Conservation (phyloP, 2,329 filamentous ascomycete genomes). For the Cadophora malorum region DNA sequence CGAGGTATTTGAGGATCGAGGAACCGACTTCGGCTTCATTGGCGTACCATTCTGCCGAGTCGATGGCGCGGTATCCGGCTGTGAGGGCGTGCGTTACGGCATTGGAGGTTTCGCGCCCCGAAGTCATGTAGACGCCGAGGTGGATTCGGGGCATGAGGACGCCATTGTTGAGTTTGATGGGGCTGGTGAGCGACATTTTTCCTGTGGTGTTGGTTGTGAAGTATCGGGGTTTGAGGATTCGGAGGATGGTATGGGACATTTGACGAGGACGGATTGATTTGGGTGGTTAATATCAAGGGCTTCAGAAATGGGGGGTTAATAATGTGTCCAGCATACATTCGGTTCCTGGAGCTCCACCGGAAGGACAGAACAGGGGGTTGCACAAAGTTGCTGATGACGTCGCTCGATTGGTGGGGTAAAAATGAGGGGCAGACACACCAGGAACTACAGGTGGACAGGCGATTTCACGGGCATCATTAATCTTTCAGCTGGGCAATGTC, state of each 20-base stretch:
- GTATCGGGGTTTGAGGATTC: not conserved
- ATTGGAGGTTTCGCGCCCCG: slow-evolving; percentile 62
- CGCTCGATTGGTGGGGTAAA: slow-evolving; percentile 13
- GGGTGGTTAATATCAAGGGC: not conserved
- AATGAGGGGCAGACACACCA: not conserved
- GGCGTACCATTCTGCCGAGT: slow-evolving; percentile 62
- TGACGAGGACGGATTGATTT: not conserved
- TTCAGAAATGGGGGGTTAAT: not conserved
- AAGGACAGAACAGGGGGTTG: not conserved
- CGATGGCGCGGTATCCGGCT: slow-evolving; percentile 60
- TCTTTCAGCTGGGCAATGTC: too few species aligned
- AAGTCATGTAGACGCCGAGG: slow-evolving; percentile 76
- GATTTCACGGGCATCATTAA: too few species aligned
- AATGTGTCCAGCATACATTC: not conserved
- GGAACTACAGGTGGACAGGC: too few species aligned
- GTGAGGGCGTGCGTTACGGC: slow-evolving; percentile 54
- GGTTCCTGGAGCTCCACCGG: not conserved
- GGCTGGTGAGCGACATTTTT: slow-evolving; percentile 28
- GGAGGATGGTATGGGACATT: slow-evolving; percentile 7
- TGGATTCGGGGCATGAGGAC: slow-evolving; percentile 73
- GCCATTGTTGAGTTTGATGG: slow-evolving; percentile 65
- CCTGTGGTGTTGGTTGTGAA: slow-evolving; percentile 24
- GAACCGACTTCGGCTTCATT: slow-evolving; percentile 76
- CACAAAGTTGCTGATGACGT: slow-evolving; percentile 20
- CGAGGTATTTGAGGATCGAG: slow-evolving; percentile 66